A percentile compares a stretch with the other conserved stretches of the same genome.
Evolutionary conservation across 495 filamentous ascomycete species (phyloP).

Genomic region (Lasiosphaeria hispida): DNA sequence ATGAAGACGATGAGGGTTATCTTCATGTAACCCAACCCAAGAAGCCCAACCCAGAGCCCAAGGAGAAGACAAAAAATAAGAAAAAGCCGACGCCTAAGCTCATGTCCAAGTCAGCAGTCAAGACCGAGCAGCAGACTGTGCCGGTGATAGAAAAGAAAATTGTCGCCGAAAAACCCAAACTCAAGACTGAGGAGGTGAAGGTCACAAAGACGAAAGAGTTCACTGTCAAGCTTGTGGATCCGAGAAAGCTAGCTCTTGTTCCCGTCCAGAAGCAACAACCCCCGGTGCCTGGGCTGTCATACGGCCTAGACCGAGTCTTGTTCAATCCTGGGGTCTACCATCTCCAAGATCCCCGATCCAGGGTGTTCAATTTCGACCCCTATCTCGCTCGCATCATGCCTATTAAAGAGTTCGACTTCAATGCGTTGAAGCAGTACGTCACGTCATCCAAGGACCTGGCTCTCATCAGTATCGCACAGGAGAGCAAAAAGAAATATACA

Average conservation of each 20-base stretch:
- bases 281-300: conserved; percentile 67
- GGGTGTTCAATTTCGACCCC: conserved; percentile 93
- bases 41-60: too few species aligned
- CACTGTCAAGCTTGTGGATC: conserved; percentile 24
- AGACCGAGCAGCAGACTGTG: too few species aligned
- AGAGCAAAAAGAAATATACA: conserved; percentile 75
- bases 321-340: conserved; percentile 96
- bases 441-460: conserved; percentile 80
- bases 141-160: too few species aligned
- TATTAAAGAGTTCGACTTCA: conserved; percentile 85
- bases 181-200: neutral
- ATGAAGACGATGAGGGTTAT: too few species aligned
- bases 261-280: conserved; percentile 53
- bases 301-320: conserved; percentile 83
- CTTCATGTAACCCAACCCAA: too few species aligned
- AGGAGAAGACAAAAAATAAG: too few species aligned
- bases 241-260: conserved; percentile 27
- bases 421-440: conserved; percentile 76
- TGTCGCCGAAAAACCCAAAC: neutral
- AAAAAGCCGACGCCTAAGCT: too few species aligned
- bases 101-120: too few species aligned
- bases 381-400: conserved; percentile 92
- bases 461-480: conserved; percentile 62
- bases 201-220: conserved; percentile 16
- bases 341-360: conserved; percentile 82